Conservation (phyloP, 176 grass and related monocot genomes). For the Phyllostachys edulis region DNA sequence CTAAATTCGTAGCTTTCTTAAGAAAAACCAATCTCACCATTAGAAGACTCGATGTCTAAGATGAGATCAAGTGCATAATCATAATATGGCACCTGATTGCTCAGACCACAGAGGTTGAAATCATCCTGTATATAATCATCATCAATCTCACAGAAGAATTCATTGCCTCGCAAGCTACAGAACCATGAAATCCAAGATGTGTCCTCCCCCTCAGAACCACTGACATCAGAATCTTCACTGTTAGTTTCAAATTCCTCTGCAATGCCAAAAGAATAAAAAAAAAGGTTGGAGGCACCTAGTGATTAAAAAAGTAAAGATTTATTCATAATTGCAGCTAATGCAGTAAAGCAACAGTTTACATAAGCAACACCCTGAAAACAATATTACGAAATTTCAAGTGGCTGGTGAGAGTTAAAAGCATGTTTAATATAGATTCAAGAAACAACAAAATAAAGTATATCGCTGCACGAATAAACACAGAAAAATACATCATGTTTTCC, state of each 20-base stretch:
- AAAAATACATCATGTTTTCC: slow-evolving; percentile 11
- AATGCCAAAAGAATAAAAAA: slow-evolving; percentile 8
- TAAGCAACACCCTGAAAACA: not conserved
- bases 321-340: not conserved
- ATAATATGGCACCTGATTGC: slow-evolving; percentile 91
- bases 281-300: not conserved
- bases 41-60: slow-evolving; percentile 92
- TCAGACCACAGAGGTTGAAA: slow-evolving; percentile 94
- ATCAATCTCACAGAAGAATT: slow-evolving; percentile 97
- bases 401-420: slow-evolving; percentile 10
- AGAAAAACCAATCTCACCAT: slow-evolving; percentile 60
- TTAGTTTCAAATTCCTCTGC: slow-evolving; percentile 80
- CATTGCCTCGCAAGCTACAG: slow-evolving; percentile 84
- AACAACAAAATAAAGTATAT: not conserved
- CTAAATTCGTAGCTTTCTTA: slow-evolving; percentile 11
- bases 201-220: slow-evolving; percentile 85
- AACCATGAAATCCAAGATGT: slow-evolving; percentile 99
- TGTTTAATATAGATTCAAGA: not conserved
- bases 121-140: slow-evolving; percentile 98
- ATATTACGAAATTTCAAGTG: not conserved
- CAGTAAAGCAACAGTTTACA: slow-evolving; percentile 4
- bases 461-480: not conserved
- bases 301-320: slow-evolving; percentile 1
- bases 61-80: slow-evolving; percentile 98
- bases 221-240: slow-evolving; percentile 92